A percentile compares a stretch with the other conserved stretches of the same genome.
Conservation (phyloP, 306 rosid genomes). For the Prunus campanulata region DNA sequence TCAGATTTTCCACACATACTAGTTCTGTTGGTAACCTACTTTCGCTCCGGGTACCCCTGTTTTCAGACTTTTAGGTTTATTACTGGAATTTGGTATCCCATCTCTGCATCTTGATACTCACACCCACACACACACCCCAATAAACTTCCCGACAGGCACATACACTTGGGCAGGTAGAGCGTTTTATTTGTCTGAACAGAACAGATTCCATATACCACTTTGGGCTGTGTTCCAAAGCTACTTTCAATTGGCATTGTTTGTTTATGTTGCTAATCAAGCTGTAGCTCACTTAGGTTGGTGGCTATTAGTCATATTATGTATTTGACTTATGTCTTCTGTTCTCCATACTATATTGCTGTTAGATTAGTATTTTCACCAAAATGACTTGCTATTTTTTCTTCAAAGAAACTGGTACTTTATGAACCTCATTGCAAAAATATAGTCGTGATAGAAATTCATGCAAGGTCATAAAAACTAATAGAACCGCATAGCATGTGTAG, state of each 20-base stretch:
- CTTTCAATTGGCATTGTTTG: background rate
- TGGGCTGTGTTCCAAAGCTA: conserved; percentile 1
- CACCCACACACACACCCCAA: background rate
- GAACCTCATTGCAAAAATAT: background rate
- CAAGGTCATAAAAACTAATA: background rate
- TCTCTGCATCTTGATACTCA: background rate
- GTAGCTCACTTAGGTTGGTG: background rate
- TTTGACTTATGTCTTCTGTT: background rate
- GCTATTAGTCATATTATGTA: background rate
- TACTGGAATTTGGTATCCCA: background rate
- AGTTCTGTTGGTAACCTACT: background rate
- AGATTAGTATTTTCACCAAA: background rate
- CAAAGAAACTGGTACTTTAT: background rate
- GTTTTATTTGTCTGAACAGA: background rate
- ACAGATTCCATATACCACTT: background rate
- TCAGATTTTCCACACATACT: background rate
- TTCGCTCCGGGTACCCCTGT: background rate
- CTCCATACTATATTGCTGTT: background rate
- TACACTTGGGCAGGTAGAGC: background rate
- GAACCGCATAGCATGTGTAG: background rate
- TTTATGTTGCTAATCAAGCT: background rate
- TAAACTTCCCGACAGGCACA: background rate
- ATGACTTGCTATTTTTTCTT: background rate
- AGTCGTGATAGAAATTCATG: background rate
- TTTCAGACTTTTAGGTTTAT: background rate